A percentile compares a stretch with the other conserved stretches of the same genome.
Conservation (phyloP, 768 basidiomycete species). For the Leccinum longicurvipes region DNA sequence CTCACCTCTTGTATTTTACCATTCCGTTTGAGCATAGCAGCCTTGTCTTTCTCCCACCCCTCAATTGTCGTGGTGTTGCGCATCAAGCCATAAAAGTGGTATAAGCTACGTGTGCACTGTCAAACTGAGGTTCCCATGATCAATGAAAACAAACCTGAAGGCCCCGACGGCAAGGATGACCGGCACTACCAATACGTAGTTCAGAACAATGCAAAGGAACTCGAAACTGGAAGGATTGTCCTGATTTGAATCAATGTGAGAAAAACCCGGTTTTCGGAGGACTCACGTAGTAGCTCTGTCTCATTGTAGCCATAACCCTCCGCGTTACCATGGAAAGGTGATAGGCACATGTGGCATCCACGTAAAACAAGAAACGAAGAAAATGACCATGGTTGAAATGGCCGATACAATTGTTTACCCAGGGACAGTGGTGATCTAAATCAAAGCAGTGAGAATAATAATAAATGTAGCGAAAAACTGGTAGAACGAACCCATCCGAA, state of each 20-base stretch:
- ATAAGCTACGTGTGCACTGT: slow-evolving; percentile 53
- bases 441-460: slow-evolving; percentile 3
- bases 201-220: slow-evolving; percentile 82
- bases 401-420: slow-evolving; percentile 94
- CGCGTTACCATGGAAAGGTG: slow-evolving; percentile 80
- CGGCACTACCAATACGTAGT: slow-evolving; percentile 81
- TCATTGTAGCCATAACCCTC: slow-evolving; percentile 51
- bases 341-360: slow-evolving; percentile 86
- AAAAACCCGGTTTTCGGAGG: not conserved
- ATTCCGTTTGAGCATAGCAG: slow-evolving; percentile 74
- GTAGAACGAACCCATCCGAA: slow-evolving; percentile 74
- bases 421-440: slow-evolving; percentile 86
- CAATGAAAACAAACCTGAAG: slow-evolving; percentile 61
- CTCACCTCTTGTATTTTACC: slow-evolving; percentile 81
- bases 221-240: slow-evolving; percentile 65
- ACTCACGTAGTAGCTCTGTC: slow-evolving; percentile 52
- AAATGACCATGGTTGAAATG: slow-evolving; percentile 88
- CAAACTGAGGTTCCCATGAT: slow-evolving; percentile 7
- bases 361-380: slow-evolving; percentile 88
- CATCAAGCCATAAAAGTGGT: slow-evolving; percentile 75
- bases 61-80: slow-evolving; percentile 95
- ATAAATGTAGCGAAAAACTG: not conserved
- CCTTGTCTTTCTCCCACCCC: slow-evolving; percentile 97
- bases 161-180: slow-evolving; percentile 84
- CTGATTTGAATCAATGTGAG: slow-evolving; percentile 36